Percentiles rank a stretch among this genome's conserved stretches.
Conservation (phyloP, 495 filamentous ascomycete genomes). For the Aspergillus campestris region DNA sequence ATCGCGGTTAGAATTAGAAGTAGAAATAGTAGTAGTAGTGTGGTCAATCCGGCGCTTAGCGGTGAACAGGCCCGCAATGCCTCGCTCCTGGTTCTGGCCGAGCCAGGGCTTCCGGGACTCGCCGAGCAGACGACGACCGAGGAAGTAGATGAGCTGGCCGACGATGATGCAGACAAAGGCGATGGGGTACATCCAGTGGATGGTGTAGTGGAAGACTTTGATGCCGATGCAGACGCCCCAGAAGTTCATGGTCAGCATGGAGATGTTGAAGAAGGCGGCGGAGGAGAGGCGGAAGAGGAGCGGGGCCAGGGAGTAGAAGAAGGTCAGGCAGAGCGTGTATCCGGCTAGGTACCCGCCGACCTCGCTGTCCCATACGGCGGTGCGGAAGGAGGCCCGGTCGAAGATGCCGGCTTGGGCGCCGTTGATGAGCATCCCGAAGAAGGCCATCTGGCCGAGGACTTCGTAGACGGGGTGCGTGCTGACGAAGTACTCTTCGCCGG, state of each 20-base stretch:
- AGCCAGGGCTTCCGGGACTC: slow-evolving; percentile 95
- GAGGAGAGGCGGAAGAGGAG: slow-evolving; percentile 78
- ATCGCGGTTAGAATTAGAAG: slow-evolving; percentile 4
- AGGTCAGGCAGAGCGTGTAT: slow-evolving; percentile 69
- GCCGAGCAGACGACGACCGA: slow-evolving; percentile 65
- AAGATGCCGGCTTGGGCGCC: slow-evolving; percentile 86
- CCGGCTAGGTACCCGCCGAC: slow-evolving; percentile 78
- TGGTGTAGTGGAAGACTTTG: slow-evolving; percentile 66
- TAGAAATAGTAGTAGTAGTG: slow-evolving; percentile 5
- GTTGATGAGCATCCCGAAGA: slow-evolving; percentile 88
- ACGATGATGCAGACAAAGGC: slow-evolving; percentile 87
- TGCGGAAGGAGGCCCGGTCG: slow-evolving; percentile 62
- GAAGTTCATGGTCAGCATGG: slow-evolving; percentile 88
- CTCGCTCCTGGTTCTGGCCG: slow-evolving; percentile 72
- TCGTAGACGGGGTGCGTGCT: slow-evolving; percentile 82
- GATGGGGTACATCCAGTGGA: slow-evolving; percentile 91
- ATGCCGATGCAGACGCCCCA: slow-evolving; percentile 92
- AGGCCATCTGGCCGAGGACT: slow-evolving; percentile 80
- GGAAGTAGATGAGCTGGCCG: slow-evolving; percentile 75
- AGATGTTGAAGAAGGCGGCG: slow-evolving; percentile 96
- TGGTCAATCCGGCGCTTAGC: slow-evolving; percentile 67
- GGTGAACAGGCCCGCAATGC: slow-evolving; percentile 76
- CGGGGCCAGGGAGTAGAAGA: slow-evolving; percentile 86
- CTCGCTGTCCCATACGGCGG: slow-evolving; percentile 54
- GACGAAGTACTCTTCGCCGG: slow-evolving; percentile 88